A percentile compares a stretch with the other conserved stretches of the same genome.
Conservation (phyloP, 176 grass and related monocot species). For the Ampelocalamus luodianensis region DNA sequence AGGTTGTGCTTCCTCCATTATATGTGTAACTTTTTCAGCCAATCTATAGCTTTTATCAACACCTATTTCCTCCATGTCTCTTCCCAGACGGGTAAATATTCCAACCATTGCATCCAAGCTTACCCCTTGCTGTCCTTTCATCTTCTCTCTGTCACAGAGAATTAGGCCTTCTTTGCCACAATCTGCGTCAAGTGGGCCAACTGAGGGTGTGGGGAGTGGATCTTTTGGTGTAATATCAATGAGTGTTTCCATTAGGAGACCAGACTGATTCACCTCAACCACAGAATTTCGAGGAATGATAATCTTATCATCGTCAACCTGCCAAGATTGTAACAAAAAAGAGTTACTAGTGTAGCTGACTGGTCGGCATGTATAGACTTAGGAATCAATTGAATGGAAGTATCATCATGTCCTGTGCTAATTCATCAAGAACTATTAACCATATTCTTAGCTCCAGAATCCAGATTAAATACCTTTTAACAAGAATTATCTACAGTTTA, state of each 20-base stretch:
- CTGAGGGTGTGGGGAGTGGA: conserved; percentile 68
- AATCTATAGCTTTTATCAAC: conserved; percentile 61
- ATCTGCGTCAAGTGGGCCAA: conserved; percentile 55
- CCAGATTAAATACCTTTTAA: background rate
- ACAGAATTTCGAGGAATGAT: conserved; percentile 70
- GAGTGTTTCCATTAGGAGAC: conserved; percentile 80
- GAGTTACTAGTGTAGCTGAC: no score
- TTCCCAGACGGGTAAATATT: conserved; percentile 68
- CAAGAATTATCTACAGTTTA: background rate
- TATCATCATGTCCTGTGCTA: background rate
- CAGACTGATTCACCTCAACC: conserved; percentile 82
- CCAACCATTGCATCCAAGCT: conserved; percentile 85
- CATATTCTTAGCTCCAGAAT: background rate
- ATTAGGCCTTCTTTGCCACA: conserved; percentile 72
- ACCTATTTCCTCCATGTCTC: conserved; percentile 76
- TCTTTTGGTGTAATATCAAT: conserved; percentile 77
- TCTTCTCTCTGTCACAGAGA: conserved; percentile 71
- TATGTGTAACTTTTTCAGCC: conserved; percentile 68
- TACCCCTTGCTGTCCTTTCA: conserved; percentile 71
- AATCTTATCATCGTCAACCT: conserved; percentile 86
- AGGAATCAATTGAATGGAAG: background rate
- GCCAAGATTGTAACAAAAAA: background rate
- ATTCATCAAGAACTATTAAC: background rate
- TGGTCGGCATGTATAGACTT: no score
- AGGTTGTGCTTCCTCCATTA: conserved; percentile 77